A percentile compares a stretch with the other conserved stretches of the same genome.
These are phyloP conservation scores for Solanum clarkiae DNA, from an alignment of 257 asterid genomes.

Conservation along the genomic window DNA sequence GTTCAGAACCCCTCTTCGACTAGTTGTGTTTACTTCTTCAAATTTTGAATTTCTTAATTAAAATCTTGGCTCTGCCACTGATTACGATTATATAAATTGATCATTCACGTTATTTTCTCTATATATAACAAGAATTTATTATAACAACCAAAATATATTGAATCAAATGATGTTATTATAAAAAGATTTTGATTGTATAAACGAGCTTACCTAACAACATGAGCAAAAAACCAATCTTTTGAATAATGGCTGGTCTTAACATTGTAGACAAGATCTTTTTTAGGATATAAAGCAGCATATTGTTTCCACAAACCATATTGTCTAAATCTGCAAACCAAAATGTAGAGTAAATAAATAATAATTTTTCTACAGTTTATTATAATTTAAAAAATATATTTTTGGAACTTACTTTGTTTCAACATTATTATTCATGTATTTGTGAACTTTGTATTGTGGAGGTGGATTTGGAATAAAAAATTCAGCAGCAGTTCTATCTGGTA, in stretches of 20 bases:
- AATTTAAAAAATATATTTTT: background rate
- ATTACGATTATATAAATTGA: background rate
- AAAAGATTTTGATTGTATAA: too few species aligned
- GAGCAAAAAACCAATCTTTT: constrained; percentile 58
- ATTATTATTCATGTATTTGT: background rate
- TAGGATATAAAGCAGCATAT: constrained; percentile 30
- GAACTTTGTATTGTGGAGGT: background rate
- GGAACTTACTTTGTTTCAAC: background rate
- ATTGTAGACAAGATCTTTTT: constrained; percentile 22
- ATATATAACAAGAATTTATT: background rate
- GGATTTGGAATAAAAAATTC: constrained; percentile 38
- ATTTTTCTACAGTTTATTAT: background rate
- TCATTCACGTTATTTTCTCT: background rate
- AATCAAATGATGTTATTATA: too few species aligned
- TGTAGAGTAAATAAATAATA: background rate
- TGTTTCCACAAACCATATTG: constrained; percentile 55
- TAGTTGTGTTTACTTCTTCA: too few species aligned
- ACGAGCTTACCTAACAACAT: constrained; percentile 26
- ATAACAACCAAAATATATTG: background rate
- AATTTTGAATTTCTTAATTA: too few species aligned
- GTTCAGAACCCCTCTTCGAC: too few species aligned
- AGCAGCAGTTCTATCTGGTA: constrained; percentile 52
- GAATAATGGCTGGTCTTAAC: constrained; percentile 29
- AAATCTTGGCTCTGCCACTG: too few species aligned
- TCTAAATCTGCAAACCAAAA: constrained; percentile 21